Conservation (phyloP, 352 stramenopile genomes). For the Globisporangium alternatum region DNA sequence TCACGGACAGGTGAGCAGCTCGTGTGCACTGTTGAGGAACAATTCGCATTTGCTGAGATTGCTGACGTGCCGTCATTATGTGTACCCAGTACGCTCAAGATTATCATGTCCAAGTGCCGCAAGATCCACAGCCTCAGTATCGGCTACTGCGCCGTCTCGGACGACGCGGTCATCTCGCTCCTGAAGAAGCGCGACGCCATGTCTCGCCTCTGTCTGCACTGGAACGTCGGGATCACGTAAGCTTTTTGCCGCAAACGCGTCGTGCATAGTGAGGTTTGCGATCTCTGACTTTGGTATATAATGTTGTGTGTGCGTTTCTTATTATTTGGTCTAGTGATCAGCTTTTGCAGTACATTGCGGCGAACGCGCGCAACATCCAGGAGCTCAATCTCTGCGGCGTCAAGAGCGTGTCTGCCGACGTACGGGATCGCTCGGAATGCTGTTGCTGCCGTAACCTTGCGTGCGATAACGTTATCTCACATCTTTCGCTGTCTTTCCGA, state of each 20-base stretch:
- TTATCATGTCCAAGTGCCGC: conserved; percentile 86
- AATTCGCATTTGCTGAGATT: too few species aligned
- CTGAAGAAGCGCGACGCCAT: conserved; percentile 84
- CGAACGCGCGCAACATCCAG: conserved; percentile 73
- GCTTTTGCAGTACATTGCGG: conserved; percentile 72
- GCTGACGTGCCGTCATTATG: not conserved
- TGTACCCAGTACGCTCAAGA: conserved; percentile 66
- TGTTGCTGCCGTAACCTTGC: not conserved
- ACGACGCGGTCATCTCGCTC: conserved; percentile 82
- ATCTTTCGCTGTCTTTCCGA: not conserved
- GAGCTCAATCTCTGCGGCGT: conserved; percentile 87
- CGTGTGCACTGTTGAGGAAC: not conserved
- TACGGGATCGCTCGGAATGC: conserved; percentile 18
- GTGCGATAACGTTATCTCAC: too few species aligned
- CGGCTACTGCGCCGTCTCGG: conserved; percentile 82
- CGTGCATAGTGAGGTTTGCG: conserved; percentile 3
- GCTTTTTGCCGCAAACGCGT: conserved; percentile 5
- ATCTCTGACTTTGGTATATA: not conserved
- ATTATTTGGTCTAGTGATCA: conserved; percentile 49
- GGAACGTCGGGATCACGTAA: conserved; percentile 86
- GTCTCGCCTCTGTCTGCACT: conserved; percentile 75
- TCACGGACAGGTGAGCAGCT: conserved; percentile 70
- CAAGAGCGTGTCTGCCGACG: conserved; percentile 81
- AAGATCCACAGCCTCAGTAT: conserved; percentile 87
- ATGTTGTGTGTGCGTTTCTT: not conserved